A percentile compares a stretch with the other conserved stretches of the same genome.
Conservation (phyloP, 2,329 filamentous ascomycete genomes). For the Aspergillus neotritici region DNA sequence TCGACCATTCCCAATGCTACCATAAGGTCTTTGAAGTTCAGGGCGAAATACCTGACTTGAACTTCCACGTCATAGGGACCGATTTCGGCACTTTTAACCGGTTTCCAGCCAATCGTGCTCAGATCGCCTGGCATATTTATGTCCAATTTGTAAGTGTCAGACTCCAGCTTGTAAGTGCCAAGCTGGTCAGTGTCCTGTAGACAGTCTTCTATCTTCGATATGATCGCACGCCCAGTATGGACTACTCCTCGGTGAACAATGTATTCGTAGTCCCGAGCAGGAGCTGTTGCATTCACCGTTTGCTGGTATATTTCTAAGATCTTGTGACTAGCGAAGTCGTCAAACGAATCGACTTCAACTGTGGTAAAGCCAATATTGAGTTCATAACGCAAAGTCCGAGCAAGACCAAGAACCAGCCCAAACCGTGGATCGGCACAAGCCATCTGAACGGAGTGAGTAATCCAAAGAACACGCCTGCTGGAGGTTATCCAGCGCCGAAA, state of each 20-base stretch:
- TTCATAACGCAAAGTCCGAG: constrained; percentile 20
- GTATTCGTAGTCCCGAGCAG: constrained; percentile 20
- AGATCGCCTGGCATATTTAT: neutral
- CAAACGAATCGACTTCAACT: constrained; percentile 17
- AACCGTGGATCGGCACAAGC: constrained; percentile 16
- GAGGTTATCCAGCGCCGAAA: neutral
- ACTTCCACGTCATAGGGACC: constrained; percentile 2
- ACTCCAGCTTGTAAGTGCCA: neutral
- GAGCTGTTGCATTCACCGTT: neutral
- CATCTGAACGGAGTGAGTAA: constrained; percentile 15
- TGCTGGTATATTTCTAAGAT: constrained; percentile 3
- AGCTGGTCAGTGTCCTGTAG: neutral
- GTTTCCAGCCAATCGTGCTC: constrained; percentile 1
- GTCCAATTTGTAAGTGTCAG: too few species aligned
- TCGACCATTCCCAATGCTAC: constrained; percentile 5
- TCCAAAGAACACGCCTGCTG: constrained; percentile 14
- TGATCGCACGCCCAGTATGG: constrained; percentile 11
- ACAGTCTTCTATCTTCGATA: neutral
- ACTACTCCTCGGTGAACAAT: constrained; percentile 16
- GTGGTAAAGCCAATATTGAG: constrained; percentile 14
- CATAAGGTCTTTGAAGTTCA: constrained; percentile 12
- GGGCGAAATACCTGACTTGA: constrained; percentile 1
- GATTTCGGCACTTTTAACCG: neutral
- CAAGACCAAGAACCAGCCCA: constrained; percentile 14
- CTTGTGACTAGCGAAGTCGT: neutral